Base-by-base conservation (phyloP, 1,284 basidiomycete genomes). In the Erythrobasidium hasegawianum region DNA sequence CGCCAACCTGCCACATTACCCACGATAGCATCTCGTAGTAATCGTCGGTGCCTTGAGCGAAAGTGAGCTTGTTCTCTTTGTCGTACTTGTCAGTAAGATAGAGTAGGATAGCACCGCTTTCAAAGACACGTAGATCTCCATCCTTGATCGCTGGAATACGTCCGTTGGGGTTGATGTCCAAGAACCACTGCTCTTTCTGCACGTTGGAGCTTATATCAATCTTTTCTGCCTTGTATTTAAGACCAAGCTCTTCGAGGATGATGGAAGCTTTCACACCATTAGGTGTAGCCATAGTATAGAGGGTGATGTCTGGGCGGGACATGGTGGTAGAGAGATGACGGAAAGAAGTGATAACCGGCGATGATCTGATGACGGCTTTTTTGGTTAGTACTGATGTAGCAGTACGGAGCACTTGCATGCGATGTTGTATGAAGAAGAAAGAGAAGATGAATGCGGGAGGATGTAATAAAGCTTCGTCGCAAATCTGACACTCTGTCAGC, bases 51-150 rank as follows among this genome's bases (percentile, higher is more conserved):
- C 54, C 68, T 26, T 59, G 56, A 5, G 54, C 38, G 54, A 59
- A 60, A 49, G 64, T 43, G 43, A 69, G 49, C 41, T 57, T 62
- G 26, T 53, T 52, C 22, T 49, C 70, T 11, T 61, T 68, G 57
- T 71, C 57, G 38, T 72, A 59, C 29, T 69, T 71, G 52, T 72
- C 71, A 39, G 59, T 58, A 11, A 57, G 55, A 40, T 67, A 65
- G 20, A 70, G 69, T 40, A 69, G 52, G 27, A 72, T 70, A 13
- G 69, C 67, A 43, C 45, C 60, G 13, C 57, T 66, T 38, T 72
- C 71, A 41, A 72, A 68, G 57, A 72, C 68, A 16, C 58, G 40
- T 38, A 69, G 49, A 16, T 56, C 39, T 33, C 59, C 59, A 45
- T 70, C 57, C 26, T 58, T 68, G 41, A 67, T 59, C 33, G 66